Percentiles rank a stretch among this genome's conserved stretches.
These are phyloP conservation scores for Sporisorium iseilematis-ciliati DNA, from an alignment of 1,284 basidiomycete genomes.

Conservation along the genomic window DNA sequence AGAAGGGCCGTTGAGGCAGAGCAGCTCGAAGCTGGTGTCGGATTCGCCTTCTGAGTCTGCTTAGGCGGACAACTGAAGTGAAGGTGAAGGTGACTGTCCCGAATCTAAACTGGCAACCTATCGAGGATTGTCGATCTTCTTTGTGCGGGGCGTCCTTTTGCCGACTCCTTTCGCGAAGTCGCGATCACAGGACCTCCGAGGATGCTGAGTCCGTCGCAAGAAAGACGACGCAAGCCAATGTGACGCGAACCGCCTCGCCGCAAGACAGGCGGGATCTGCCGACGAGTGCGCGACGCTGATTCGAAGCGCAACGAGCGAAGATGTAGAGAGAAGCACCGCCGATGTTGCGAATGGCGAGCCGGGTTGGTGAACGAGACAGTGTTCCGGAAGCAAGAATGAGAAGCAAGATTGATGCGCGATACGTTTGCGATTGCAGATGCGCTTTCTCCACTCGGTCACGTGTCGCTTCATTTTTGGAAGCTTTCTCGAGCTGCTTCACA, in stretches of 20 bases:
- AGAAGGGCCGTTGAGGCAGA: constrained; percentile 3
- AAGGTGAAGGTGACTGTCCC: not conserved
- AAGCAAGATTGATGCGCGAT: constrained; percentile 2
- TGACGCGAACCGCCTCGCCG: not conserved
- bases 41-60: not conserved
- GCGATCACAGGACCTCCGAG: not conserved
- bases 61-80: not conserved
- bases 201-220: not conserved
- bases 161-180: not conserved
- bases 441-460: constrained; percentile 37
- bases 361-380: constrained; percentile 17
- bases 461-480: constrained; percentile 23
- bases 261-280: not conserved
- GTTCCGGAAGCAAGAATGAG: not conserved
- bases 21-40: not conserved
- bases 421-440: constrained; percentile 1
- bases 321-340: not conserved
- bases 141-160: not conserved
- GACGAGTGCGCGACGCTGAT: not conserved
- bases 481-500: not conserved
- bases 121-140: too few species aligned
- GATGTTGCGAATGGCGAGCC: not conserved
- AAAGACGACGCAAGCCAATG: not conserved
- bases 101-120: not conserved
- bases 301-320: not conserved